Conservation (phyloP, 345 rosid species). For the Salix caprea region DNA sequence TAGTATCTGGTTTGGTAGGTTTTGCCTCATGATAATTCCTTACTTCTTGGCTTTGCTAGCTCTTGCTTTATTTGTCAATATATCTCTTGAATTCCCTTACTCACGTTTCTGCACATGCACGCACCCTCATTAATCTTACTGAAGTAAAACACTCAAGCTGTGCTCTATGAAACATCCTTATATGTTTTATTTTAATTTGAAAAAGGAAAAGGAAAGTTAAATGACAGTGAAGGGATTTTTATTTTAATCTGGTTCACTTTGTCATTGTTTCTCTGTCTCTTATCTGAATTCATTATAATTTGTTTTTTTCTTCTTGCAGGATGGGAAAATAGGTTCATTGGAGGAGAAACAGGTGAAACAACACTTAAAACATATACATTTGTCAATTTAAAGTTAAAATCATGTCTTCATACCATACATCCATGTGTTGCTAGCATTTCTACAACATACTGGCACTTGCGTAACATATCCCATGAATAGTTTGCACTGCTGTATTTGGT, state of each 20-base stretch:
- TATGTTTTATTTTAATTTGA: not conserved
- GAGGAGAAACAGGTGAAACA: conserved; percentile 74
- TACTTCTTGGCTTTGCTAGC: not conserved
- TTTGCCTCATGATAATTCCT: not conserved
- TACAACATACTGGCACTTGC: not conserved
- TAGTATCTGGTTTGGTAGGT: conserved; percentile 71
- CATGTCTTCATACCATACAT: not conserved
- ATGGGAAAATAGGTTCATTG: conserved; percentile 65
- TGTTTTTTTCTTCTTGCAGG: conserved; percentile 45
- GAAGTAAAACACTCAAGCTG: not conserved
- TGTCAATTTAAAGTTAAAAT: not conserved
- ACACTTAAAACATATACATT: not conserved
- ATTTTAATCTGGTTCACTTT: not conserved
- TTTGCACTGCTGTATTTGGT: not conserved
- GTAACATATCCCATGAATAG: not conserved
- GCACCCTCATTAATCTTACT: not conserved
- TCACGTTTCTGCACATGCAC: not conserved
- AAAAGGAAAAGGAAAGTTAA: not conserved
- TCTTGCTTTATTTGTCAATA: not conserved
- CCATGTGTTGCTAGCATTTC: not conserved
- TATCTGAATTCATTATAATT: not conserved
- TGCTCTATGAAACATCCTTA: not conserved
- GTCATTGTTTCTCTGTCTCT: not conserved
- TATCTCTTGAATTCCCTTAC: not conserved
- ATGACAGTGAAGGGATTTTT: not conserved